These are phyloP conservation scores for Antarctomyces pellizariae DNA, from an alignment of 495 filamentous ascomycete genomes.

Conservation along the genomic window DNA sequence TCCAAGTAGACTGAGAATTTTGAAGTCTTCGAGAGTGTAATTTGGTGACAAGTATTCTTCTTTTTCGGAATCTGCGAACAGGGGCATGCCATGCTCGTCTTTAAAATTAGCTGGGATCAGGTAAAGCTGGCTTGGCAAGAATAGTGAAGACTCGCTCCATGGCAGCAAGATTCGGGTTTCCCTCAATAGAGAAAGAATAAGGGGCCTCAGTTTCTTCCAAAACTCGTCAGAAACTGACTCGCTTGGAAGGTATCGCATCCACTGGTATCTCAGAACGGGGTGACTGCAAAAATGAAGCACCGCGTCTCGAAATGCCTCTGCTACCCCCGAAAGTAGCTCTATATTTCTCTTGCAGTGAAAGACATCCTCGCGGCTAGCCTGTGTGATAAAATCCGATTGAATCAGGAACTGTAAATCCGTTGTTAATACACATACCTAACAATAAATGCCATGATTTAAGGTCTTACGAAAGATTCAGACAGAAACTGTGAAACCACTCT, in stretches of 20 bases:
- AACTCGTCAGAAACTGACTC: slow-evolving; percentile 5
- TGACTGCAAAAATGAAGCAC: slow-evolving; percentile 12
- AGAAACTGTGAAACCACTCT: no score
- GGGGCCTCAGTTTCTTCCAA: slow-evolving; percentile 4
- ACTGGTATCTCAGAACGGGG: slow-evolving; percentile 10
- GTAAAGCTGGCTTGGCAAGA: slow-evolving; percentile 5
- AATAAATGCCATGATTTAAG: no score
- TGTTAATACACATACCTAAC: slow-evolving; percentile 5
- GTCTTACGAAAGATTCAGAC: no score
- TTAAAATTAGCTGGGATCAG: slow-evolving; percentile 1
- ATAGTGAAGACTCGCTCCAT: slow-evolving; percentile 3
- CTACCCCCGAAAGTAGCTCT: slow-evolving; percentile 7
- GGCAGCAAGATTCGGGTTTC: slow-evolving; percentile 1
- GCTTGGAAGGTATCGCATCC: slow-evolving; percentile 12
- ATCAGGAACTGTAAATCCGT: slow-evolving; percentile 19
- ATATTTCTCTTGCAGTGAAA: slow-evolving; percentile 9
- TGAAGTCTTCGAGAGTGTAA: slow-evolving; percentile 6
- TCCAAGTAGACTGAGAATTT: slow-evolving; percentile 4
- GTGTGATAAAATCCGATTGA: slow-evolving; percentile 22
- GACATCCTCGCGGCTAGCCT: slow-evolving; percentile 21
- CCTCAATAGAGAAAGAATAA: slow-evolving; percentile 4
- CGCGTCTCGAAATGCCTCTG: slow-evolving; percentile 10
- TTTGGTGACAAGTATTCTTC: slow-evolving; percentile 9
- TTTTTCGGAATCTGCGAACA: slow-evolving; percentile 7
- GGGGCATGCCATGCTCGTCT: slow-evolving; percentile 8